These are phyloP conservation scores for Taphrina confusa DNA, from an alignment of 1,139 yeast genomes.

Conservation along the genomic window DNA sequence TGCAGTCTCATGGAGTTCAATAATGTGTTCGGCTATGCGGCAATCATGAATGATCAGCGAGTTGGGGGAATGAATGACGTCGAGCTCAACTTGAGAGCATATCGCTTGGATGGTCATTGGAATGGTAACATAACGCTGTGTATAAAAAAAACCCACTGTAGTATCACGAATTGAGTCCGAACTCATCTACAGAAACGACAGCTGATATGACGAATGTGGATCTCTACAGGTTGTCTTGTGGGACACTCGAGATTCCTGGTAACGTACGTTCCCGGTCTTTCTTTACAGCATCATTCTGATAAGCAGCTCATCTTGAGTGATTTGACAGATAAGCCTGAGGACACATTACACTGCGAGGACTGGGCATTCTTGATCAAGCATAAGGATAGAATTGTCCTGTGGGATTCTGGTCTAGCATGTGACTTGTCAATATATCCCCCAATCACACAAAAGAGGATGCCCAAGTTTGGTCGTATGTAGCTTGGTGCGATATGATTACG, in stretches of 20 bases:
- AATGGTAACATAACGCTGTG: too few species aligned
- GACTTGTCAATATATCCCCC: conserved; percentile 20
- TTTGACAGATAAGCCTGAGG: conserved; percentile 1
- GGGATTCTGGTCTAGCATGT: conserved; percentile 16
- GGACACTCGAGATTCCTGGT: conserved; percentile 5
- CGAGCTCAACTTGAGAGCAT: too few species aligned
- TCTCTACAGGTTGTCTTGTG: conserved; percentile 3
- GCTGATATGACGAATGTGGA: conserved; percentile 6
- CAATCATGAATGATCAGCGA: too few species aligned
- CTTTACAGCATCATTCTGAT: neutral
- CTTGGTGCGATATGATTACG: neutral
- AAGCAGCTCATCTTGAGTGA: conserved; percentile 5
- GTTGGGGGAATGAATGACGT: too few species aligned
- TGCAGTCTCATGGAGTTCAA: too few species aligned
- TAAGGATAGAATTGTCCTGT: conserved; percentile 1
- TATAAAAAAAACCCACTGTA: too few species aligned
- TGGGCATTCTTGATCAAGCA: conserved; percentile 26
- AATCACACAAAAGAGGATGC: conserved; percentile 9
- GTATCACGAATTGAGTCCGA: too few species aligned
- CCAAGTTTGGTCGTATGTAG: neutral
- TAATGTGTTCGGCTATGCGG: too few species aligned
- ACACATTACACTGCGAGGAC: conserved; percentile 6
- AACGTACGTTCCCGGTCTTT: neutral
- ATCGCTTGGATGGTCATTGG: too few species aligned
- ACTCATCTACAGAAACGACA: neutral